Evolutionary conservation across 2,329 filamentous ascomycete species (phyloP).

Genomic region (Rhinocladiella mackenziei): DNA sequence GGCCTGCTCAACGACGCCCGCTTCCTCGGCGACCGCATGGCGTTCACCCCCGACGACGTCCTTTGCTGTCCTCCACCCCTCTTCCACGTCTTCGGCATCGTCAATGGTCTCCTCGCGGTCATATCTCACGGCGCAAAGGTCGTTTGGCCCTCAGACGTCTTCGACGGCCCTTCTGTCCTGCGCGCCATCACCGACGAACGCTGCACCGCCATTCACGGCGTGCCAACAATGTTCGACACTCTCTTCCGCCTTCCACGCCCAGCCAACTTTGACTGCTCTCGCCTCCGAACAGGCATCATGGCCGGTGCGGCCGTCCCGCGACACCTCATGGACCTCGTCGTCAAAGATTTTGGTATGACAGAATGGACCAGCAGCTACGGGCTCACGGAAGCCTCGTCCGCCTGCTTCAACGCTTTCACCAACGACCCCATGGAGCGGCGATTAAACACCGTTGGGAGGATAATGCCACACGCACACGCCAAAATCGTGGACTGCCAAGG

Average conservation of each 20-base stretch:
- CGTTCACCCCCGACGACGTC: slow-evolving; percentile 60
- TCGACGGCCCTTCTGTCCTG: slow-evolving; percentile 64
- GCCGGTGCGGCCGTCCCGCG: slow-evolving; percentile 73
- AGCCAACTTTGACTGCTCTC: slow-evolving; percentile 45
- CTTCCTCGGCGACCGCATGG: slow-evolving; percentile 71
- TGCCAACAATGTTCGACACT: slow-evolving; percentile 79
- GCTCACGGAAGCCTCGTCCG: slow-evolving; percentile 73
- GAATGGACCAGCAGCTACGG: slow-evolving; percentile 68
- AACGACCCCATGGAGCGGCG: slow-evolving; percentile 64
- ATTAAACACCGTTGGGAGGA: slow-evolving; percentile 67
- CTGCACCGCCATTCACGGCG: slow-evolving; percentile 73
- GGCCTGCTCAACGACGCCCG: slow-evolving; percentile 59
- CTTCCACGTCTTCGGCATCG: slow-evolving; percentile 82
- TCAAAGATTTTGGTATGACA: slow-evolving; percentile 68
- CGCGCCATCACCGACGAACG: slow-evolving; percentile 62
- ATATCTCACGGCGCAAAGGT: slow-evolving; percentile 72
- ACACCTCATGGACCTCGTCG: slow-evolving; percentile 68
- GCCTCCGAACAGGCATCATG: slow-evolving; percentile 70
- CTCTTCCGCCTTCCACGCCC: slow-evolving; percentile 50
- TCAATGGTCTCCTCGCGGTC: slow-evolving; percentile 68
- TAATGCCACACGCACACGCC: slow-evolving; percentile 70
- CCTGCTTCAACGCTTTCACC: slow-evolving; percentile 75
- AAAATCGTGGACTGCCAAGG: slow-evolving; percentile 72
- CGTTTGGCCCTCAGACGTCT: slow-evolving; percentile 70
- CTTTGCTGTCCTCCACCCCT: slow-evolving; percentile 79